Evolutionary conservation across 306 rosid species (phyloP), one percentile per base, ranked within the genome.

Genomic region (Inga leiocalycina): DNA sequence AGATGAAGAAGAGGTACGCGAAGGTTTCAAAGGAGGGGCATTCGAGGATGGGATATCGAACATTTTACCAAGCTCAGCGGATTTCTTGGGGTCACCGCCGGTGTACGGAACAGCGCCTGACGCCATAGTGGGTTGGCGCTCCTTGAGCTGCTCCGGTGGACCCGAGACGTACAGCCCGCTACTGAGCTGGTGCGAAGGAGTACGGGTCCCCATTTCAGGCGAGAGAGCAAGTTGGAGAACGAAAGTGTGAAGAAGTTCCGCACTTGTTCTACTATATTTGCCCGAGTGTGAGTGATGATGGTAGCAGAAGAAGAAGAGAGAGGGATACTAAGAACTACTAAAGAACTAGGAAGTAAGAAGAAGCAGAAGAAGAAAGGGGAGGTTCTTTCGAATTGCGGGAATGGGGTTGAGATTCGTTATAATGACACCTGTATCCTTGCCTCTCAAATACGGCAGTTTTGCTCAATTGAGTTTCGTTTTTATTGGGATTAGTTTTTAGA

Each of bases 1-100:
- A 8, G 98, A 93, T 0, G 97, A 90, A 0, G 97, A 86, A n/a
- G 98, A 85, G 6, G 90, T 84, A 3, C 94, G 92, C 27, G 92
- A 79, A 46, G 87, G 83, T 77, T 91, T 93, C 1, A 71, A 57
- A 51, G 90, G 85, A 37, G 80, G 89, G 6, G 35, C 85, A 30
- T 66, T 4, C 51, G 84, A 54, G 6, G 83, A 37, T 0, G 93
- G 97, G 62, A 96, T 90, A 51, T 94, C 98, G 59, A 96, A 89
- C 99, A 96, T 96, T 88, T 90, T 96, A 0, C 88, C 98, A 0
- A 96, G 97, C 80, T 96, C 99, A 0, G 98, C 99, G 44, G 99
- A 96, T 79, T 96, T 96, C 86, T 94, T 94, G 0, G 93, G 85
- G 93, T 96, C 99, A 2, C 99, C 98, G 76, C 99, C 99, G 16